phyloP scores from a whole-genome alignment of 495 filamentous ascomycete species.

The Choiromyces venosus region DNA sequence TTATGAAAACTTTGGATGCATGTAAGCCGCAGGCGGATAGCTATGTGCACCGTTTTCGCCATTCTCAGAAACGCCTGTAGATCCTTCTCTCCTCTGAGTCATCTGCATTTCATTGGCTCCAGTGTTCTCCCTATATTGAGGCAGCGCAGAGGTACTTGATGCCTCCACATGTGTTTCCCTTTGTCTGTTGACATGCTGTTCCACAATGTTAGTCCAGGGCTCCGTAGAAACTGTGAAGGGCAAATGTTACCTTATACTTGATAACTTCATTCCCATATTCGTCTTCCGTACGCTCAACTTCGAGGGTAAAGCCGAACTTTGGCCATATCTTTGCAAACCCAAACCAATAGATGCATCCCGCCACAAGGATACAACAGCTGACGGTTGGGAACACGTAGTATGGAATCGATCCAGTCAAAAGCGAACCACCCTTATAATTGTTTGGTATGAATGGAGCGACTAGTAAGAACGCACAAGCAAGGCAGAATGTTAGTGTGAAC shows the following conservation, averaged over 20 bases:
- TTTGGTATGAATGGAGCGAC: conserved; percentile 47
- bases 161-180: conserved; percentile 22
- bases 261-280: conserved; percentile 47
- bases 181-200: conserved; percentile 19
- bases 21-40: not conserved
- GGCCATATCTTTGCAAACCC: conserved; percentile 44
- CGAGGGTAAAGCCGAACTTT: conserved; percentile 45
- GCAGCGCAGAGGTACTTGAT: conserved; percentile 12
- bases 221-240: too few species aligned
- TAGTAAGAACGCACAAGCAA: conserved; percentile 45
- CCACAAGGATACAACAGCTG: conserved; percentile 42
- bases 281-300: conserved; percentile 45
- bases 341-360: conserved; percentile 46
- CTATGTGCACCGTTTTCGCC: not conserved
- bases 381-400: conserved; percentile 48
- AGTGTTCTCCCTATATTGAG: not conserved
- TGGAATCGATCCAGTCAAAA: conserved; percentile 36
- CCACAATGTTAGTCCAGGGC: not conserved
- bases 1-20: not conserved
- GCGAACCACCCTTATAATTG: conserved; percentile 10
- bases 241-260: conserved; percentile 41
- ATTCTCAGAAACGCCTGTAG: not conserved
- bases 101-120: not conserved
- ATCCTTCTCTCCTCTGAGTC: not conserved
- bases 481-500: conserved; percentile 42